Conservation (phyloP, 2,329 filamentous ascomycete genomes). For the Xylariaceae sp. region DNA sequence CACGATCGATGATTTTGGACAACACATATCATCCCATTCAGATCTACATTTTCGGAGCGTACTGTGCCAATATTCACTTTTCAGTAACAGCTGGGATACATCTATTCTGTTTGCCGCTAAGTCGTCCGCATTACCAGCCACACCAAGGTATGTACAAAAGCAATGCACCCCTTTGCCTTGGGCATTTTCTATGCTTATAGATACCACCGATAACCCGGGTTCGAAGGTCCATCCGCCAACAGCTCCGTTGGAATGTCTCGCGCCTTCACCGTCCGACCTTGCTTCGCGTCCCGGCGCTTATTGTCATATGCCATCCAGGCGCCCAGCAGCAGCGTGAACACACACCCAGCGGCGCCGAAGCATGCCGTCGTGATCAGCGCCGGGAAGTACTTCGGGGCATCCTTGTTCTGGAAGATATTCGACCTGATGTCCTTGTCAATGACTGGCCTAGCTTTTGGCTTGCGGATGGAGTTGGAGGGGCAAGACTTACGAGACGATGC, state of each 20-base stretch:
- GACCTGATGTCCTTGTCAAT: conserved; percentile 23
- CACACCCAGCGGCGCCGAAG: conserved; percentile 56
- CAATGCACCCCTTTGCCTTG: no score
- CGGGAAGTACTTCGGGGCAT: conserved; percentile 62
- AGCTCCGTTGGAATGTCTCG: conserved; percentile 5
- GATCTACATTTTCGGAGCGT: no score
- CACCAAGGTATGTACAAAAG: no score
- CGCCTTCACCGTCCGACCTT: conserved; percentile 3
- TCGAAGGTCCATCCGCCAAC: conserved; percentile 3
- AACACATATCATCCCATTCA: no score
- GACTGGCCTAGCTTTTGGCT: no score
- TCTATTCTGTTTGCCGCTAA: no score
- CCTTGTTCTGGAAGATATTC: conserved; percentile 62
- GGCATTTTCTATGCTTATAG: no score
- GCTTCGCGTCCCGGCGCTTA: conserved; percentile 43
- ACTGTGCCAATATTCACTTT: no score
- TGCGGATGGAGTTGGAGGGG: no score
- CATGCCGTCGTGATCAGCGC: conserved; percentile 59
- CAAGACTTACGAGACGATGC: conserved; percentile 46
- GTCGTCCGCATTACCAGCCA: no score
- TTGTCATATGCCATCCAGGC: conserved; percentile 63
- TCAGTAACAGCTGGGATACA: no score
- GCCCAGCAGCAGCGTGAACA: conserved; percentile 51
- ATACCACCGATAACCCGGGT: conserved; percentile 4
- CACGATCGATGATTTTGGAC: no score